Percentiles rank a stretch among this genome's conserved stretches.
These are phyloP conservation scores for Nakataea oryzae DNA, from an alignment of 2,329 filamentous ascomycete species.

Conservation along the genomic window DNA sequence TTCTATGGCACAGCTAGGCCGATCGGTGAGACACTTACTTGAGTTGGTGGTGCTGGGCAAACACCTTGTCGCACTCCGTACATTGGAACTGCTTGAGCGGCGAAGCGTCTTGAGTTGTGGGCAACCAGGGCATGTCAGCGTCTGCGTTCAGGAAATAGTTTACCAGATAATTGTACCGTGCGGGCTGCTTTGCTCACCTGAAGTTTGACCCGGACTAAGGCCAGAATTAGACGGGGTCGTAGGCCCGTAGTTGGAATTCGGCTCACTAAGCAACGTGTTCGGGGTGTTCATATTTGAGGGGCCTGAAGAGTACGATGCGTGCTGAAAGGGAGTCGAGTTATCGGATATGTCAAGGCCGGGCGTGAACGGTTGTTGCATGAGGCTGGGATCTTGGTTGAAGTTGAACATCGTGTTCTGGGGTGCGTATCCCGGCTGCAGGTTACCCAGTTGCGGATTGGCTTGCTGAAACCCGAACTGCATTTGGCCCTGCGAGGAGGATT, in stretches of 20 bases:
- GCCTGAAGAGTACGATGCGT: constrained; percentile 24
- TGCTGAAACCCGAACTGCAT: not conserved
- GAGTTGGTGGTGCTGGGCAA: constrained; percentile 49
- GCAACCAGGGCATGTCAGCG: not conserved
- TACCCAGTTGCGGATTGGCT: not conserved
- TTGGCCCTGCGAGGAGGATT: too few relatives aligned
- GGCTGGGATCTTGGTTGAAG: constrained; percentile 2
- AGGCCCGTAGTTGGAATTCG: constrained; percentile 9
- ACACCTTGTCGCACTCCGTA: constrained; percentile 32
- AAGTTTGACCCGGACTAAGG: constrained; percentile 19
- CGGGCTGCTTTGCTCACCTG: not conserved
- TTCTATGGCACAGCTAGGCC: not conserved
- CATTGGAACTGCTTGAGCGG: constrained; percentile 20
- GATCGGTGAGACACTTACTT: constrained; percentile 28
- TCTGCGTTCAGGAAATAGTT: not conserved
- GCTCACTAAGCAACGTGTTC: constrained; percentile 29
- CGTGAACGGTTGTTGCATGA: constrained; percentile 9
- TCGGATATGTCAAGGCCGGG: constrained; percentile 23
- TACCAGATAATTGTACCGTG: too few relatives aligned
- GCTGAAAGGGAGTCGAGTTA: constrained; percentile 28
- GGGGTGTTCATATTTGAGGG: constrained; percentile 24
- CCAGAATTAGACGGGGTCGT: constrained; percentile 23
- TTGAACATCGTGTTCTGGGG: constrained; percentile 6
- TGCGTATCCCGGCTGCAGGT: not conserved
- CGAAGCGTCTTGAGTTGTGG: constrained; percentile 1